Conservation (phyloP, 2,329 filamentous ascomycete genomes). For the Cryphonectria radicalis region DNA sequence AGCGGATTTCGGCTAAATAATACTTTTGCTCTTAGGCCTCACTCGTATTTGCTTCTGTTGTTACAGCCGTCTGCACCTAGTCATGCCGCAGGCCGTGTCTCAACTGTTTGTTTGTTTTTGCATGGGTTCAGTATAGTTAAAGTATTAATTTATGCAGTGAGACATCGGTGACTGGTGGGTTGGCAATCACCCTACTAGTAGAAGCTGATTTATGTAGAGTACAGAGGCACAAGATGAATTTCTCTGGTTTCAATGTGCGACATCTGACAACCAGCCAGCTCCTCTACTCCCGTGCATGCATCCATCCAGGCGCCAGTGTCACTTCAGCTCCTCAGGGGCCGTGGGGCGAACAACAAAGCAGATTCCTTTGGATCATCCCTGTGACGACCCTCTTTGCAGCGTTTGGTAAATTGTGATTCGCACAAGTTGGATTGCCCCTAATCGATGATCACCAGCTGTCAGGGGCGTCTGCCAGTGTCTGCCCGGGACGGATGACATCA, state of each 20-base stretch:
- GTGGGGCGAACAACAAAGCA: not conserved
- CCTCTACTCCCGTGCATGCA: not conserved
- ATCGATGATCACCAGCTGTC: not conserved
- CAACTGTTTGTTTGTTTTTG: not conserved
- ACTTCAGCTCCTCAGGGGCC: not conserved
- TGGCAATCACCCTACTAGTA: not conserved
- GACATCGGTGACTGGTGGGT: not conserved
- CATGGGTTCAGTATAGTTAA: not conserved
- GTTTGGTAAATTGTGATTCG: slow-evolving; percentile 16
- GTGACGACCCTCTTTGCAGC: not conserved
- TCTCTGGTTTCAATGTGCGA: slow-evolving; percentile 1
- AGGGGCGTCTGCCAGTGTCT: slow-evolving; percentile 6
- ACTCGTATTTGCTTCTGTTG: not conserved
- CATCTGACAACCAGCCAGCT: not conserved
- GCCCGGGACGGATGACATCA: not conserved
- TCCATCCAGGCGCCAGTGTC: not conserved
- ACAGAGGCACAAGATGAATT: not conserved
- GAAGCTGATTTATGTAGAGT: not conserved
- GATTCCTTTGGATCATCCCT: not conserved
- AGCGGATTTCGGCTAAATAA: not conserved
- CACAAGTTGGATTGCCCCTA: slow-evolving; percentile 7
- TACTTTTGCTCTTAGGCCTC: not conserved
- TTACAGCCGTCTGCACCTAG: not conserved
- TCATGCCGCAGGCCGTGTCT: not conserved
- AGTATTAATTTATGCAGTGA: not conserved